phyloP scores from a whole-genome alignment of 2,329 filamentous ascomycete genomes.

The Chaetomiaceae sp. region DNA sequence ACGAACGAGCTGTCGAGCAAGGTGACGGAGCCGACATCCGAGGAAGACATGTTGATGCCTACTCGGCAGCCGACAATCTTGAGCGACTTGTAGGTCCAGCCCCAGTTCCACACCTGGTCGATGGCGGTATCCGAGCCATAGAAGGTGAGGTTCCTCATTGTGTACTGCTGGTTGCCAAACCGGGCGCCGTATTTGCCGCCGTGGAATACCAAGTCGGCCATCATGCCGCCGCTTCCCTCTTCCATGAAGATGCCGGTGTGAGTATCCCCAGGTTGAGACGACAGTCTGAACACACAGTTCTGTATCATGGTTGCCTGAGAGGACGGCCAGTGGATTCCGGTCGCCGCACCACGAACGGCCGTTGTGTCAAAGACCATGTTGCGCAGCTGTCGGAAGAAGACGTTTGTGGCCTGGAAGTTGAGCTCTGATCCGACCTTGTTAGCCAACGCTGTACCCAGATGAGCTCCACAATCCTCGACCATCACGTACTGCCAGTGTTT shows the following conservation, averaged over 20 bases:
- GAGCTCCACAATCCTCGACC: neutral
- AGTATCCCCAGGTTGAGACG: slow-evolving; percentile 40
- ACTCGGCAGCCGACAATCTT: slow-evolving; percentile 57
- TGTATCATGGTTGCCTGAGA: slow-evolving; percentile 59
- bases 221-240: slow-evolving; percentile 60
- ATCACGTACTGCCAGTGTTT: slow-evolving; percentile 18
- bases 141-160: slow-evolving; percentile 62
- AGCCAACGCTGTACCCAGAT: neutral
- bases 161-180: slow-evolving; percentile 66
- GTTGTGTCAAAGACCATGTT: slow-evolving; percentile 56
- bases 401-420: slow-evolving; percentile 52
- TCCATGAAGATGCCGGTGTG: slow-evolving; percentile 59
- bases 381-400: slow-evolving; percentile 55
- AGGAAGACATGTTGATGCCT: slow-evolving; percentile 60
- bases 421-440: slow-evolving; percentile 22
- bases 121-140: slow-evolving; percentile 60
- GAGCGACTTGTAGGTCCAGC: slow-evolving; percentile 66
- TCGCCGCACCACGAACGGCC: slow-evolving; percentile 40
- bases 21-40: slow-evolving; percentile 68
- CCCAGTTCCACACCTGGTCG: slow-evolving; percentile 70
- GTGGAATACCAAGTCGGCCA: slow-evolving; percentile 66
- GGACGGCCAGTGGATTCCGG: slow-evolving; percentile 64
- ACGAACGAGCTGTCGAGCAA: slow-evolving; percentile 68
- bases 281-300: slow-evolving; percentile 53
- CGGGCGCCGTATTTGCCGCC: slow-evolving; percentile 58